phyloP scores from a whole-genome alignment of 2,329 filamentous ascomycete genomes.

The Ophiocordyceps polyrhachis-furcata region DNA sequence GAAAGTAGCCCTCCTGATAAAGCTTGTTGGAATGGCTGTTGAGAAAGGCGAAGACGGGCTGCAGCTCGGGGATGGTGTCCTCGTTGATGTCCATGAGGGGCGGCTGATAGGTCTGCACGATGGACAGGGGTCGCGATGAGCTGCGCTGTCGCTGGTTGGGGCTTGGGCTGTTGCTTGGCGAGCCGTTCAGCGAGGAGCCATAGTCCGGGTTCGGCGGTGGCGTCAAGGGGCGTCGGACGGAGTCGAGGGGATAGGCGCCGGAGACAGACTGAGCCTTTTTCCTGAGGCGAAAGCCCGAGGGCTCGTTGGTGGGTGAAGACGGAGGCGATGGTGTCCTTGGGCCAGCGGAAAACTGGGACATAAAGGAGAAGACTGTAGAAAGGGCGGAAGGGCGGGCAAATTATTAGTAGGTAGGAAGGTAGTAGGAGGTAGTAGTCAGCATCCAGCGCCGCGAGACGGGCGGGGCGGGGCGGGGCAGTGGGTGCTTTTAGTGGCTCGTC shows the following conservation, averaged over 20 bases:
- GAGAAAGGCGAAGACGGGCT: slow-evolving; percentile 82
- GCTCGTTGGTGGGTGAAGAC: slow-evolving; percentile 23
- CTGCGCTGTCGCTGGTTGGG: slow-evolving; percentile 25
- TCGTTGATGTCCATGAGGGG: slow-evolving; percentile 68
- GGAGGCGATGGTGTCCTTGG: slow-evolving; percentile 26
- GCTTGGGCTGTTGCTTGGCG: slow-evolving; percentile 17
- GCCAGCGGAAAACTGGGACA: slow-evolving; percentile 54
- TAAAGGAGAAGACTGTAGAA: slow-evolving; percentile 62
- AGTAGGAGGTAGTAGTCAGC: not conserved
- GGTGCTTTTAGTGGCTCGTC: slow-evolving; percentile 1
- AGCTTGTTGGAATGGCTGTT: slow-evolving; percentile 93
- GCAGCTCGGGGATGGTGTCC: slow-evolving; percentile 80
- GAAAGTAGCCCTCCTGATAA: slow-evolving; percentile 93
- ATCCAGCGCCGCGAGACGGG: not conserved
- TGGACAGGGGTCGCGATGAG: slow-evolving; percentile 58
- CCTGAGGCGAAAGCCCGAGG: slow-evolving; percentile 13
- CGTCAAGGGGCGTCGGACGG: slow-evolving; percentile 17
- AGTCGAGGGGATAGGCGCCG: slow-evolving; percentile 6
- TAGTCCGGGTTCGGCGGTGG: slow-evolving; percentile 21
- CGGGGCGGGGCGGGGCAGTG: not conserved
- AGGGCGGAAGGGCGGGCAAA: not conserved
- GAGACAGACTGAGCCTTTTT: slow-evolving; percentile 15
- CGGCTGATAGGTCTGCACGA: slow-evolving; percentile 71
- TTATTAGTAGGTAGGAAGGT: not conserved
- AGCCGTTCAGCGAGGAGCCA: slow-evolving; percentile 22